A percentile compares a stretch with the other conserved stretches of the same genome.
phyloP scores from a whole-genome alignment of 805 yeast genomes.

The Barnettozyma vustinii region DNA sequence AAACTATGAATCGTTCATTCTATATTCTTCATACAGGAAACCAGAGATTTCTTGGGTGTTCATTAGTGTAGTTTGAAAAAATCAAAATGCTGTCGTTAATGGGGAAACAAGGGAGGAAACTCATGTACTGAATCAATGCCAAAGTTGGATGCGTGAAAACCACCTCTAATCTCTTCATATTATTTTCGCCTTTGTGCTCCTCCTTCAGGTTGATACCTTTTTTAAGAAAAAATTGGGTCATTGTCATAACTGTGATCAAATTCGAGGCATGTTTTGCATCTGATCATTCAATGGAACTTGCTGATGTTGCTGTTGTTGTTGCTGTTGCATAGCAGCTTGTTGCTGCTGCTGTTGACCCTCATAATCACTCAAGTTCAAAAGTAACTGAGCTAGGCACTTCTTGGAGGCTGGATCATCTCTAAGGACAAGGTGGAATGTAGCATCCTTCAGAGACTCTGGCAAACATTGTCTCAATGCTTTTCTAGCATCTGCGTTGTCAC shows the following conservation, averaged over 20 bases:
- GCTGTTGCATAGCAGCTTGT: slow-evolving; percentile 9
- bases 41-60: not conserved
- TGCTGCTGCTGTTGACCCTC: slow-evolving; percentile 18
- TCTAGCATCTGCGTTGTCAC: slow-evolving; percentile 88
- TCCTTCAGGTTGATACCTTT: not conserved
- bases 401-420: slow-evolving; percentile 87
- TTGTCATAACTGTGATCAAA: not conserved
- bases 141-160: not conserved
- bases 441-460: slow-evolving; percentile 85
- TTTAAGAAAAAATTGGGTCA: not conserved
- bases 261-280: not conserved
- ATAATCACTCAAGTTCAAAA: slow-evolving; percentile 55
- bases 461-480: slow-evolving; percentile 76
- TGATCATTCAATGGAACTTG: slow-evolving; percentile 5
- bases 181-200: not conserved
- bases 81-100: slow-evolving; percentile 2
- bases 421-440: slow-evolving; percentile 71
- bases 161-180: not conserved
- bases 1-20: not conserved
- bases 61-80: not conserved
- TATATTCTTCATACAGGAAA: not conserved
- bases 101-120: not conserved
- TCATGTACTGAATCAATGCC: not conserved
- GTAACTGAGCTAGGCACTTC: slow-evolving; percentile 77
- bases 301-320: slow-evolving; percentile 8